These are phyloP conservation scores for Lantana camara DNA, from an alignment of 257 asterid species.

Conservation along the genomic window DNA sequence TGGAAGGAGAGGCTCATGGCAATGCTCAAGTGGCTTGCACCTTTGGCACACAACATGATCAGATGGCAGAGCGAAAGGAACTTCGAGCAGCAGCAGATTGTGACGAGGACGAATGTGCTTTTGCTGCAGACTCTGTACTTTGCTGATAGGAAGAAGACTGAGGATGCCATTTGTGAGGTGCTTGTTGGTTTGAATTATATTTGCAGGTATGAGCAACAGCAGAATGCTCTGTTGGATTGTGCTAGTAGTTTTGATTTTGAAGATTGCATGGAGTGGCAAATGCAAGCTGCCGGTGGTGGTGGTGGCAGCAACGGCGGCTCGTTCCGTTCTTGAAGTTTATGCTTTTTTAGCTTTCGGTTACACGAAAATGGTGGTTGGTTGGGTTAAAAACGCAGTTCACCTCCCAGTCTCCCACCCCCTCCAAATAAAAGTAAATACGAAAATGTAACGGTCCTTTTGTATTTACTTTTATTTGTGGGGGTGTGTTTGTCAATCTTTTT, in stretches of 20 bases:
- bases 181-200: constrained; percentile 84
- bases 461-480: too few relatives aligned
- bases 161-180: constrained; percentile 72
- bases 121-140: constrained; percentile 83
- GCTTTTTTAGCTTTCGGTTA: constrained; percentile 3
- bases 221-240: constrained; percentile 85
- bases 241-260: constrained; percentile 85
- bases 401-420: too few relatives aligned
- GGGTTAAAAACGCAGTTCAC: too few relatives aligned
- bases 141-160: constrained; percentile 75
- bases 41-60: constrained; percentile 89
- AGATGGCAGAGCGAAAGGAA: constrained; percentile 94
- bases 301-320: too few relatives aligned
- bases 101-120: constrained; percentile 70
- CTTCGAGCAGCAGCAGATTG: constrained; percentile 87
- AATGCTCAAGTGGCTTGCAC: constrained; percentile 72
- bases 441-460: too few relatives aligned
- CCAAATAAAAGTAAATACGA: too few relatives aligned
- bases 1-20: constrained; percentile 74
- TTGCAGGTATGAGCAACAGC: constrained; percentile 91
- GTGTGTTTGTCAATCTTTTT: too few relatives aligned
- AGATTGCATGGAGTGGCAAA: constrained; percentile 79
- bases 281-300: constrained; percentile 37
- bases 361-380: constrained; percentile 19
- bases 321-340: constrained; percentile 41